Percentiles rank a stretch among this genome's conserved stretches.
Conservation (phyloP, 1,284 basidiomycete species). For the Heimioporus punctisporus region DNA sequence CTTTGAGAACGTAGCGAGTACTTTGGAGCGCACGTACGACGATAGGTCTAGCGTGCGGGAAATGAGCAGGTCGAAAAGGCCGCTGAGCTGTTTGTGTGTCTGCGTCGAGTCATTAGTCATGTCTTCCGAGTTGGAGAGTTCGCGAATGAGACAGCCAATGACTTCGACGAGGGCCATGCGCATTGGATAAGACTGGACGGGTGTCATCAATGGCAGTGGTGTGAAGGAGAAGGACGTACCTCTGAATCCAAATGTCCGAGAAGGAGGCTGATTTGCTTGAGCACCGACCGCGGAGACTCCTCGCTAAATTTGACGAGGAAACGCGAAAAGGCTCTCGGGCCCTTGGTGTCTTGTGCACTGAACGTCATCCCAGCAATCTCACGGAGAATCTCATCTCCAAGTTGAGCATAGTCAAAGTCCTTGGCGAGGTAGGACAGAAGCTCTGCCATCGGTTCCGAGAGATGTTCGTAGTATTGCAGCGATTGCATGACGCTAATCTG, state of each 20-base stretch:
- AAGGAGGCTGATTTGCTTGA: conserved; percentile 91
- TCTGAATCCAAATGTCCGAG: conserved; percentile 92
- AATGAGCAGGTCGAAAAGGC: conserved; percentile 83
- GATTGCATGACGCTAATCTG: conserved; percentile 94
- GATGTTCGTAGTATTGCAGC: conserved; percentile 94
- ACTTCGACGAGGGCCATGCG: conserved; percentile 92
- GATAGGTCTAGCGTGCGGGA: conserved; percentile 90
- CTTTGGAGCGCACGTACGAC: conserved; percentile 91
- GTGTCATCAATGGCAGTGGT: background rate
- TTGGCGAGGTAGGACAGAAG: conserved; percentile 80
- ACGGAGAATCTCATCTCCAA: conserved; percentile 90
- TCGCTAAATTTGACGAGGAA: conserved; percentile 90
- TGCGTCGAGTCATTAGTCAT: conserved; percentile 53
- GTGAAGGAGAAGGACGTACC: conserved; percentile 43
- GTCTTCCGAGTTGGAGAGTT: conserved; percentile 65
- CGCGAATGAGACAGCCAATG: conserved; percentile 79
- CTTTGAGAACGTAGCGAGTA: conserved; percentile 77
- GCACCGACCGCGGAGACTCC: conserved; percentile 80
- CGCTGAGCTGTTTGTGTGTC: conserved; percentile 82
- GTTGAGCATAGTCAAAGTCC: conserved; percentile 89
- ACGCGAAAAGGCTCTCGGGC: conserved; percentile 82
- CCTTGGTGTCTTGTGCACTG: conserved; percentile 84
- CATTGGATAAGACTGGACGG: conserved; percentile 87
- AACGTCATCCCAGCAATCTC: conserved; percentile 85
- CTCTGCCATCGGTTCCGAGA: conserved; percentile 95